These are phyloP conservation scores for Vachellia collinsii DNA, from an alignment of 306 rosid genomes.

Conservation along the genomic window DNA sequence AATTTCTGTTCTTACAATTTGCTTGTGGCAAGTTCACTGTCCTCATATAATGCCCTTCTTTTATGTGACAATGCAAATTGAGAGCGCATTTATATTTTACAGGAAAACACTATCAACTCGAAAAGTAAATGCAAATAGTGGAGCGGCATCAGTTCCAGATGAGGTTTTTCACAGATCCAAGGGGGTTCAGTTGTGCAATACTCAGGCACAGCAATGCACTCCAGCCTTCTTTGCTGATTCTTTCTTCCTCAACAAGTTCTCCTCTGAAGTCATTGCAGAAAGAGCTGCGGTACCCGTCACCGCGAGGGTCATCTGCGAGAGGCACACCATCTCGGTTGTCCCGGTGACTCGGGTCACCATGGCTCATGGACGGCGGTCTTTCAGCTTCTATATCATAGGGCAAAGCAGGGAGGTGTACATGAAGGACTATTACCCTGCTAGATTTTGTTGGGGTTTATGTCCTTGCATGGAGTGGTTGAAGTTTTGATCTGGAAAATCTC, in stretches of 20 bases:
- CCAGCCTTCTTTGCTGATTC: constrained; percentile 96
- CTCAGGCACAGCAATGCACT: constrained; percentile 86
- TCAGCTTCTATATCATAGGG: constrained; percentile 88
- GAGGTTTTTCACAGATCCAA: no score
- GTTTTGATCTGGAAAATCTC: constrained; percentile 43
- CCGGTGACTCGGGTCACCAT: constrained; percentile 89
- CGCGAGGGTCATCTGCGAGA: constrained; percentile 86
- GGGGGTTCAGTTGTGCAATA: constrained; percentile 19
- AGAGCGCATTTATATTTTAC: no score
- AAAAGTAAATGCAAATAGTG: no score
- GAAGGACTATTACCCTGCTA: constrained; percentile 86
- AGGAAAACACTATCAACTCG: no score
- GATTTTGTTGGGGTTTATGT: constrained; percentile 92
- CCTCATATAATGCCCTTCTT: no score
- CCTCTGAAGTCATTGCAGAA: constrained; percentile 88
- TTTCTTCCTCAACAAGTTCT: constrained; percentile 77
- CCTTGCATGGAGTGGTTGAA: constrained; percentile 97
- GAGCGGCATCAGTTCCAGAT: no score
- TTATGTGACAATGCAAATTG: no score
- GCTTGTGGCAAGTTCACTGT: no score
- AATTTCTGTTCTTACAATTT: no score
- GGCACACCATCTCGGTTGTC: constrained; percentile 84
- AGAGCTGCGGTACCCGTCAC: constrained; percentile 71
- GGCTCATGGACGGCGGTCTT: constrained; percentile 61
- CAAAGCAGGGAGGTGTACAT: constrained; percentile 79